These are phyloP conservation scores for Sporothrix pallida DNA, from an alignment of 2,329 filamentous ascomycete genomes.

Conservation along the genomic window DNA sequence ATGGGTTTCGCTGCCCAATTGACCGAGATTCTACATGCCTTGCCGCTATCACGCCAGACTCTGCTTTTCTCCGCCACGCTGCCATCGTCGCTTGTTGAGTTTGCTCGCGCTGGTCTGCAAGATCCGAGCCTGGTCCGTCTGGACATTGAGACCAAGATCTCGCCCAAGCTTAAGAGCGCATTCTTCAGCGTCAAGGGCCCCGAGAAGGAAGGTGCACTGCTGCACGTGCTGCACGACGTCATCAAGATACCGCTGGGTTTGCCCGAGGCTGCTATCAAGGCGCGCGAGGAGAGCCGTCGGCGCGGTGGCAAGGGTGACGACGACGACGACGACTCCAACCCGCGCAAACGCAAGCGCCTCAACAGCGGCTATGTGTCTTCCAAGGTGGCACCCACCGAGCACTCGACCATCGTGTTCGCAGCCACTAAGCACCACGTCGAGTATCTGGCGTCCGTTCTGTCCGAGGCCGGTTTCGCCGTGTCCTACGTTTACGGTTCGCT, in stretches of 20 bases:
- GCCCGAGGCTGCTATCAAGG: conserved; percentile 59
- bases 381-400: conserved; percentile 76
- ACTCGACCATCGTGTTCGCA: conserved; percentile 94
- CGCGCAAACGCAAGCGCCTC: conserved; percentile 76
- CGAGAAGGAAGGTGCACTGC: conserved; percentile 90
- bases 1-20: conserved; percentile 97
- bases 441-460: conserved; percentile 83
- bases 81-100: conserved; percentile 92
- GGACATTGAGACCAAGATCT: conserved; percentile 94
- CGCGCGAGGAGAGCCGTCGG: conserved; percentile 44
- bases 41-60: conserved; percentile 85
- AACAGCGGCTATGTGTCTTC: conserved; percentile 55
- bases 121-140: conserved; percentile 89
- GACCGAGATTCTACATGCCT: conserved; percentile 86
- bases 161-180: conserved; percentile 90
- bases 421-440: conserved; percentile 98
- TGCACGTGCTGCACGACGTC: conserved; percentile 87
- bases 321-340: conserved; percentile 53
- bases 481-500: conserved; percentile 95
- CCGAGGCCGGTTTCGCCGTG: conserved; percentile 80
- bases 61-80: conserved; percentile 94
- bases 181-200: conserved; percentile 93
- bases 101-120: conserved; percentile 89
- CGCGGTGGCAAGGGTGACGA: conserved; percentile 6
- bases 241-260: conserved; percentile 83